Evolutionary conservation across 2,329 filamentous ascomycete species (phyloP).

Genomic region (Ophiostoma angusticollis): DNA sequence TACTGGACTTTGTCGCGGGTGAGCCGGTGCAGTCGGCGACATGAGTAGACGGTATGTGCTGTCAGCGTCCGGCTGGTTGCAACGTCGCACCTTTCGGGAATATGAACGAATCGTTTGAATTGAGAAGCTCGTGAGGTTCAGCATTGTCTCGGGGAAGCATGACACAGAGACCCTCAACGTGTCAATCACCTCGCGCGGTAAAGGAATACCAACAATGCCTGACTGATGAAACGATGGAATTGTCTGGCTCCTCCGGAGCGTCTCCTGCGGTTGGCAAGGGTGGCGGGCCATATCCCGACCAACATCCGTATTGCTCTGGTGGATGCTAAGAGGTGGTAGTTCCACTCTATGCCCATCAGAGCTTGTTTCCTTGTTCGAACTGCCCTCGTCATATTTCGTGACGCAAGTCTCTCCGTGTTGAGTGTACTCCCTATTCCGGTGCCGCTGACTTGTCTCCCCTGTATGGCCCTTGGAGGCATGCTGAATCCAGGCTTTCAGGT

Average conservation of each 20-base stretch:
- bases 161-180: slow-evolving; percentile 39
- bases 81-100: slow-evolving; percentile 39
- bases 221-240: background rate
- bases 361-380: too few species aligned
- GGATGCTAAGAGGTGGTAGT: too few species aligned
- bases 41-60: slow-evolving; percentile 14
- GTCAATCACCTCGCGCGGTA: slow-evolving; percentile 41
- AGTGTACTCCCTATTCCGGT: too few species aligned
- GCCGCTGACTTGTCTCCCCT: too few species aligned
- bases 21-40: background rate
- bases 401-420: too few species aligned
- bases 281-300: background rate
- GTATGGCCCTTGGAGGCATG: slow-evolving; percentile 6
- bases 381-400: too few species aligned
- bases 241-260: background rate
- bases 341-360: too few species aligned
- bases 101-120: slow-evolving; percentile 46
- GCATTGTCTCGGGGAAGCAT: slow-evolving; percentile 48
- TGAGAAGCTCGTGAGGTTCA: slow-evolving; percentile 40
- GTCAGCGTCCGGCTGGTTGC: slow-evolving; percentile 11
- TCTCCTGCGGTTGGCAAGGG: background rate
- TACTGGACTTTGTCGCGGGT: background rate
- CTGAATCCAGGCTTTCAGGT: slow-evolving; percentile 10
- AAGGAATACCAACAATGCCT: slow-evolving; percentile 23
- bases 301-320: background rate